phyloP scores from a whole-genome alignment of 352 stramenopile species.

The Phytophthora pinifolia region DNA sequence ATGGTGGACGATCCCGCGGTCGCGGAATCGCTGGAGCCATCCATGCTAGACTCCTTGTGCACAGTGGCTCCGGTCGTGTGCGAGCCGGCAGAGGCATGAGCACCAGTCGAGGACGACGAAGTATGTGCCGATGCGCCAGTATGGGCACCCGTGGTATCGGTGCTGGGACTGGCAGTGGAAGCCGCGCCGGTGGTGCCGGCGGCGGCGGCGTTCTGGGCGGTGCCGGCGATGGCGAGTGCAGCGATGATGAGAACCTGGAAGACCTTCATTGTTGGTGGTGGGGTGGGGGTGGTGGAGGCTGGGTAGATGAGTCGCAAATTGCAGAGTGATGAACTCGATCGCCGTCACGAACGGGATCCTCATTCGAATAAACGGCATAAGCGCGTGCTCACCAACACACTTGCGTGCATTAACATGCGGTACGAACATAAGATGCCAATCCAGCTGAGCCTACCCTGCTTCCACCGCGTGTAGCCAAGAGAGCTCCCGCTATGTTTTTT shows the following conservation, averaged over 20 bases:
- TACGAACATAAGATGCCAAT: background rate
- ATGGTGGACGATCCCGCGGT: conserved; percentile 11
- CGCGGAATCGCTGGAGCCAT: conserved; percentile 1
- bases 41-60: background rate
- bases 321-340: conserved; percentile 1
- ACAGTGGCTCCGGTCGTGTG: background rate
- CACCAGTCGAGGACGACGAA: background rate
- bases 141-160: background rate
- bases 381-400: background rate
- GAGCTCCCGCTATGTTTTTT: no score
- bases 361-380: no score
- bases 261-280: conserved; percentile 19
- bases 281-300: background rate
- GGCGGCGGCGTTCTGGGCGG: conserved; percentile 12
- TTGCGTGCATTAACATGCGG: conserved; percentile 3
- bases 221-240: conserved; percentile 23
- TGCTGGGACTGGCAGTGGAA: conserved; percentile 1
- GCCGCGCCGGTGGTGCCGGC: conserved; percentile 1
- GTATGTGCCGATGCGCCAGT: no score
- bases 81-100: conserved; percentile 7
- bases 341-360: no score
- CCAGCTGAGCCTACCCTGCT: conserved; percentile 9
- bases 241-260: conserved; percentile 23
- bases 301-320: conserved; percentile 5
- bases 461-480: conserved; percentile 1